phyloP scores from a whole-genome alignment of 345 rosid genomes.

The Eucalyptus leucophloia region DNA sequence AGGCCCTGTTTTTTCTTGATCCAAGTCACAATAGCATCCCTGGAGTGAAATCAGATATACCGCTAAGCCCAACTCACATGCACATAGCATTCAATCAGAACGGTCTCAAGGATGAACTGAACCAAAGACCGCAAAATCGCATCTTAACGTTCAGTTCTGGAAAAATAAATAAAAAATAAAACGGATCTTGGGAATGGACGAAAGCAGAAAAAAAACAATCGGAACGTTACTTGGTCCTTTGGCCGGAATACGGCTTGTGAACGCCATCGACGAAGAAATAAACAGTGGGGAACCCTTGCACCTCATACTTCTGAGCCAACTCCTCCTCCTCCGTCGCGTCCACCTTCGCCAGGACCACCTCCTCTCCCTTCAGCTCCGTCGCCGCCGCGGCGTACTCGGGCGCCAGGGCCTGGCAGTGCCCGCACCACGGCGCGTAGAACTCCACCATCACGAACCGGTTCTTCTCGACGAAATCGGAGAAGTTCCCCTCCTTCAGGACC shows the following conservation, averaged over 20 bases:
- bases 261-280: slow-evolving; percentile 78
- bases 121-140: not conserved
- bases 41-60: slow-evolving; percentile 6
- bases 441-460: slow-evolving; percentile 86
- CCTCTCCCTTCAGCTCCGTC: slow-evolving; percentile 63
- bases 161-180: not conserved
- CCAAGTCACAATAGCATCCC: slow-evolving; percentile 90
- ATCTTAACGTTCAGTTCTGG: not conserved
- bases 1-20: slow-evolving; percentile 93
- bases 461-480: slow-evolving; percentile 50
- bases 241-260: slow-evolving; percentile 73
- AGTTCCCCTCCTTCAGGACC: slow-evolving; percentile 64
- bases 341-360: slow-evolving; percentile 76
- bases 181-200: not conserved
- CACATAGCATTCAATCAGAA: not conserved
- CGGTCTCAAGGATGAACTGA: not conserved
- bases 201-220: not conserved
- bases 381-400: slow-evolving; percentile 99
- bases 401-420: slow-evolving; percentile 91
- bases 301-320: slow-evolving; percentile 63
- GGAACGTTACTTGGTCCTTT: slow-evolving; percentile 63
- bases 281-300: slow-evolving; percentile 90
- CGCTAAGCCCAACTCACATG: not conserved
- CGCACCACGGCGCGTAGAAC: slow-evolving; percentile 99
- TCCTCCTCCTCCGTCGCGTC: slow-evolving; percentile 95